phyloP scores from a whole-genome alignment of 1,284 basidiomycete genomes.

The Cystobasidium slooffiae region DNA sequence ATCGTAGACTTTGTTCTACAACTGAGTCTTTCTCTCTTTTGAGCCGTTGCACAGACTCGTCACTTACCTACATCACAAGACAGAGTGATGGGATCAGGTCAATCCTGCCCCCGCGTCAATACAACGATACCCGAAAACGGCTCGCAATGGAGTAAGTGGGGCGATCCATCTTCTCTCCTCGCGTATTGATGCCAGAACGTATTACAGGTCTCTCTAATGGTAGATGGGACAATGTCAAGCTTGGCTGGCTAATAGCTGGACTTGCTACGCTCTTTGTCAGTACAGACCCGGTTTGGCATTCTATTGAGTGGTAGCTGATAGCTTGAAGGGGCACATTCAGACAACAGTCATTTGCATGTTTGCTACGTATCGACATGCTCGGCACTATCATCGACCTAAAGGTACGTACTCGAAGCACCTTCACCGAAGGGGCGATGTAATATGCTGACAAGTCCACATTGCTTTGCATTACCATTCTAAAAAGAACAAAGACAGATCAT shows the following conservation, averaged over 20 bases:
- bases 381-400: conserved; percentile 51
- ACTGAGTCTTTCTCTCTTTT: not conserved
- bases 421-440: not conserved
- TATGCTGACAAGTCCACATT: not conserved
- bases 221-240: conserved; percentile 61
- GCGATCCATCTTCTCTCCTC: not conserved
- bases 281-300: conserved; percentile 47
- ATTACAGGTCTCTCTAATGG: conserved; percentile 10
- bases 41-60: not conserved
- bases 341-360: conserved; percentile 54
- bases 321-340: conserved; percentile 42
- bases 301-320: not conserved
- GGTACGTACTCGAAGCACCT: conserved; percentile 3
- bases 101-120: conserved; percentile 6
- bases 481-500: conserved; percentile 56
- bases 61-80: not conserved
- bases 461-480: conserved; percentile 44
- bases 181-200: not conserved
- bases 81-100: conserved; percentile 16
- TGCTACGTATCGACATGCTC: conserved; percentile 54
- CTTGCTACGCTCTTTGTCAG: conserved; percentile 66
- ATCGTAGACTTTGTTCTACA: not conserved
- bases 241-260: conserved; percentile 76
- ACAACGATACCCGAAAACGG: conserved; percentile 24
- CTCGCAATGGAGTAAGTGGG: conserved; percentile 14